Evolutionary conservation across 2,329 filamentous ascomycete species (phyloP).

Genomic region (Microcera coccophila): DNA sequence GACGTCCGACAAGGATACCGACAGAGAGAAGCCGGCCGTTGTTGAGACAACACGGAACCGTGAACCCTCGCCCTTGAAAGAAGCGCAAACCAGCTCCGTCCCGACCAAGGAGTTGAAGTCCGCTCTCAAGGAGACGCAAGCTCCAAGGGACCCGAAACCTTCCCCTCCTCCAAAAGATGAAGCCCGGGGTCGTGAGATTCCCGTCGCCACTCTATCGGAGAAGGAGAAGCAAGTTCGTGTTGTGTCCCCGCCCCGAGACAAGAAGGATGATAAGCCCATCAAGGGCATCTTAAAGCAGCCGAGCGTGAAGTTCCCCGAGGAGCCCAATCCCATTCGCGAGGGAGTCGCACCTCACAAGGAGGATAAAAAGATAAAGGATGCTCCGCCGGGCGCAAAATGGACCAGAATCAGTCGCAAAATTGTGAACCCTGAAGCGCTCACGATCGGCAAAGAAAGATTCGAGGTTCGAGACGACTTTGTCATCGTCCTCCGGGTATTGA

Average conservation of each 20-base stretch:
- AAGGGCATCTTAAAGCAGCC: conserved; percentile 86
- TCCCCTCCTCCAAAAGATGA: conserved; percentile 27
- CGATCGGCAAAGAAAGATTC: conserved; percentile 82
- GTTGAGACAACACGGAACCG: conserved; percentile 24
- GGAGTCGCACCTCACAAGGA: conserved; percentile 94
- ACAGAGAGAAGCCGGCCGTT: conserved; percentile 19
- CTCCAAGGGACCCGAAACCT: conserved; percentile 12
- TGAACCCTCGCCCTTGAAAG: conserved; percentile 17
- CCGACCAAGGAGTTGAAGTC: conserved; percentile 12
- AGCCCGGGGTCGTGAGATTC: conserved; percentile 41
- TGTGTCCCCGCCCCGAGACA: conserved; percentile 65
- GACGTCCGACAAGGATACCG: conserved; percentile 22
- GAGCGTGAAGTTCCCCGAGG: conserved; percentile 79
- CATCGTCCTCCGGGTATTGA: conserved; percentile 83
- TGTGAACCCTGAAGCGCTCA: conserved; percentile 84
- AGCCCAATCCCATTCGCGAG: conserved; percentile 76
- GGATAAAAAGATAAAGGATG: conserved; percentile 65
- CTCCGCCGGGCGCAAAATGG: conserved; percentile 78
- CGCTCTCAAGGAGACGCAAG: conserved; percentile 1
- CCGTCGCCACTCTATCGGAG: conserved; percentile 15
- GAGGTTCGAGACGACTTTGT: conserved; percentile 92
- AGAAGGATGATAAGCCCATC: conserved; percentile 63
- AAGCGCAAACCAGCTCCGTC: conserved; percentile 10
- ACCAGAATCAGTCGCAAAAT: conserved; percentile 86
- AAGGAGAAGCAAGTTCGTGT: conserved; percentile 55